Evolutionary conservation across 2,329 filamentous ascomycete genomes (phyloP), one percentile per base, ranked within the genome.

Genomic region (Phaeosphaeriaceae sp.): DNA sequence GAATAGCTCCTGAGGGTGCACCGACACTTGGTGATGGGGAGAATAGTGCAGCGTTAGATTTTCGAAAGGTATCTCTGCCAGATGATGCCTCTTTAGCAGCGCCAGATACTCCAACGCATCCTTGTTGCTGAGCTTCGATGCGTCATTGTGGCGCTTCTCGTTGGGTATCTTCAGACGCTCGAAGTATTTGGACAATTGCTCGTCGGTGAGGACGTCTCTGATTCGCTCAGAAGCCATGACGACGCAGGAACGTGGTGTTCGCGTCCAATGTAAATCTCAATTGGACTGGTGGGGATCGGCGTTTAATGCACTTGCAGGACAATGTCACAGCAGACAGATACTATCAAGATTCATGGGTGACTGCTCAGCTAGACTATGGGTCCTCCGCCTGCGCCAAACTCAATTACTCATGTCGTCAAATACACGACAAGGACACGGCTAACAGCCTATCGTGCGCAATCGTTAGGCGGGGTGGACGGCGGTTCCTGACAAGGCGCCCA

Each of bases 21-120:
- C 72, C 1, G 80, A 81, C 24, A 87, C 79, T 3, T 68, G 66
- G 33, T 68, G 74, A 51, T 77, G 72, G 21, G 61, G 58, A 13
- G 76, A 77, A 51, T 79, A 79, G 66, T 88, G 86, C 44, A 88
- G 74, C 1, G 76, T 78, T 11, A 87, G 74, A 60, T 87, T 88
- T 25, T 86, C 85, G 71, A 86, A 88, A 0, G 85, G 84, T 7
- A 87, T 78, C 11, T 77, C 69, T 20, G 76, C 73, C 7, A 86
- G 69, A 51, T 86, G 83, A 31, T 69, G 67, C 44, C 69, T 74
- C 41, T 76, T 74, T 22, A 78, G 60, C 7, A 69, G 51, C 2
- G 61, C 56, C 2, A 78, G 68, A 53, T 76, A 76, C 1, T 56
- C 48, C 15, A 78, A 59, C 4, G 70, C 59, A 24, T 69, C 65